Evolutionary conservation across 2,329 filamentous ascomycete genomes (phyloP), one percentile per base, ranked within the genome.

Genomic region (Fusarium pilosicola): DNA sequence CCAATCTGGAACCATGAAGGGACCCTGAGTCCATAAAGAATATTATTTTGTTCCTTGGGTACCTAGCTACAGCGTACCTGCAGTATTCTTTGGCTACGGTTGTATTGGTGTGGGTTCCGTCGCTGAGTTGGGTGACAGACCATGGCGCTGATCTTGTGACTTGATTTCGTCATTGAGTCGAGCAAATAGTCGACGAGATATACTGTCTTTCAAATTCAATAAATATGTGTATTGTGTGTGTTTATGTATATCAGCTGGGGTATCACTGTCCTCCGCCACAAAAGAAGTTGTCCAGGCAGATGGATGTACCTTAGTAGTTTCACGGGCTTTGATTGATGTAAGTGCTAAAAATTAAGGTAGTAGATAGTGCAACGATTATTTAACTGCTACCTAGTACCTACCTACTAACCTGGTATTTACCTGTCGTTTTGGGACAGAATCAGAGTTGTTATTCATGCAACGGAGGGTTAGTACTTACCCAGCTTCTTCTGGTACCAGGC

Each of bases 1-100:
- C 75, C 62, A 62, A 74, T 74, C 71, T 68, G 55, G 30, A 46
- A 56, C 56, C 56, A 49, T 45, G 39, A 49, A 54, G 48, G 36
- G 54, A 44, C 57, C 71, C 57, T 70, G 57, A 61, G 34, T 69
- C 57, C 45, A 42, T 55, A 71, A 56, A 70, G 48, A 26, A 65
- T 49, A 62, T 42, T 45, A 70, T 62, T 52, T 60, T 46, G 18
- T 49, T 30, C 52, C 48, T 34, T 34, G 32, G 14, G 32, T 15
- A 34, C 32, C 56, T 71, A 74, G 73, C 63, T 62, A 70, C 68
- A 65, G 62, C 59, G 73, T 77, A 77, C 75, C 75, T 77, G 60
- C 52, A 70, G 68, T 52, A 20, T 70, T 36, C 41, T 58, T 49
- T 58, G 51, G 39, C 48, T 42, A 42, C 46, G 55, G 58, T 59